Evolutionary conservation across 345 rosid species (phyloP).

Genomic region (Odontarrhena argentea): DNA sequence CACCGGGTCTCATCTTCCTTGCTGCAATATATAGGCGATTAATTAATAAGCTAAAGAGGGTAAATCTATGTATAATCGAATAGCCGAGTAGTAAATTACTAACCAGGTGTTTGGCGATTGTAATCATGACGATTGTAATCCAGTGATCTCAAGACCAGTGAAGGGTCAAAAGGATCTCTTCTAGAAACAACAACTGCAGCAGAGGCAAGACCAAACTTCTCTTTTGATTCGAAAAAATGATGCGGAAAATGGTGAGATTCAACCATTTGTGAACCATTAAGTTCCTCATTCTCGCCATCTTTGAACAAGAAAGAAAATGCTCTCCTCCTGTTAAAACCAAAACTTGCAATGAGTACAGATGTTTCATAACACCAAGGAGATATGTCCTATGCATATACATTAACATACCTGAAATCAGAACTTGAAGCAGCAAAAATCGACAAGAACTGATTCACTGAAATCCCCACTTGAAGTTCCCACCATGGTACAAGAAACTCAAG

Average conservation of each 20-base stretch:
- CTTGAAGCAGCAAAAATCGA: constrained; percentile 79
- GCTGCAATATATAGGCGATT: constrained; percentile 38
- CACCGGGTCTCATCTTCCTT: constrained; percentile 50
- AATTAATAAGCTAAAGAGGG: background rate
- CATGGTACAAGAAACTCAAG: constrained; percentile 90
- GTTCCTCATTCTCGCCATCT: constrained; percentile 79
- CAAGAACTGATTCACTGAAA: constrained; percentile 89
- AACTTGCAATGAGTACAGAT: background rate
- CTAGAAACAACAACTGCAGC: constrained; percentile 74
- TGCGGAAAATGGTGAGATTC: constrained; percentile 85
- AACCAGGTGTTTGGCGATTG: constrained; percentile 68
- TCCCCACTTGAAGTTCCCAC: constrained; percentile 94
- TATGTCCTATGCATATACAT: background rate
- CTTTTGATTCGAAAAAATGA: constrained; percentile 68
- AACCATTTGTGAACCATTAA: constrained; percentile 68
- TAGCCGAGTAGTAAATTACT: constrained; percentile 31
- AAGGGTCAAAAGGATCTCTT: constrained; percentile 59
- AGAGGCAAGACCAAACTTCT: constrained; percentile 75
- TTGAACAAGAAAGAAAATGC: constrained; percentile 81
- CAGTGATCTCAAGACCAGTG: constrained; percentile 54
- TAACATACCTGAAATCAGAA: constrained; percentile 75
- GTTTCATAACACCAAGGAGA: constrained; percentile 12
- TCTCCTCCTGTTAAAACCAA: constrained; percentile 60
- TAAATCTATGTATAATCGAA: background rate
- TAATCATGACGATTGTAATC: constrained; percentile 68